Percentiles rank a stretch among this genome's conserved stretches.
These are phyloP conservation scores for Cyclotella kingstonii DNA, from an alignment of 108 stramenopile species.

Conservation along the genomic window DNA sequence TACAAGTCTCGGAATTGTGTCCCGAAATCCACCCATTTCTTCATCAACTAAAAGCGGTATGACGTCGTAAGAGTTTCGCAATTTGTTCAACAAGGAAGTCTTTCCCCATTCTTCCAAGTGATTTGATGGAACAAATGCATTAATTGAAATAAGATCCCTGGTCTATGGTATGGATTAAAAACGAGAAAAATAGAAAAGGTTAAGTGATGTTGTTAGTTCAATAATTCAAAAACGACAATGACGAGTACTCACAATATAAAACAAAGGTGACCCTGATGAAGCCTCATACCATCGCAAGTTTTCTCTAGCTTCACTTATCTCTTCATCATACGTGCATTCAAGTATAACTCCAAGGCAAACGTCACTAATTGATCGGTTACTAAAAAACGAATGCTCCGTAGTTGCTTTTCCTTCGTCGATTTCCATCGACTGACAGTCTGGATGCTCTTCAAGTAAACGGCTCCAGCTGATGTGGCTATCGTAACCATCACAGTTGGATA, in stretches of 20 bases:
- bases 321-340: constrained; percentile 76
- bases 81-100: constrained; percentile 27
- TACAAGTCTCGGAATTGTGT: constrained; percentile 64
- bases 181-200: background rate
- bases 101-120: constrained; percentile 33
- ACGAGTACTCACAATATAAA: constrained; percentile 31
- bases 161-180: constrained; percentile 21
- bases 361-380: constrained; percentile 30
- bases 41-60: constrained; percentile 64
- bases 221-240: background rate
- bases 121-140: constrained; percentile 25
- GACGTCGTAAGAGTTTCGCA: constrained; percentile 52
- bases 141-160: constrained; percentile 51
- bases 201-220: background rate
- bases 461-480: constrained; percentile 68
- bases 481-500: constrained; percentile 81
- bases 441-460: constrained; percentile 80
- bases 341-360: constrained; percentile 35
- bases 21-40: constrained; percentile 41
- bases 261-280: constrained; percentile 38
- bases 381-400: constrained; percentile 43
- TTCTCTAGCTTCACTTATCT: constrained; percentile 35
- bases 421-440: constrained; percentile 48
- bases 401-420: constrained; percentile 45
- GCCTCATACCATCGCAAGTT: constrained; percentile 80